Evolutionary conservation across 306 rosid genomes (phyloP).

Genomic region (Canavalia gladiata): DNA sequence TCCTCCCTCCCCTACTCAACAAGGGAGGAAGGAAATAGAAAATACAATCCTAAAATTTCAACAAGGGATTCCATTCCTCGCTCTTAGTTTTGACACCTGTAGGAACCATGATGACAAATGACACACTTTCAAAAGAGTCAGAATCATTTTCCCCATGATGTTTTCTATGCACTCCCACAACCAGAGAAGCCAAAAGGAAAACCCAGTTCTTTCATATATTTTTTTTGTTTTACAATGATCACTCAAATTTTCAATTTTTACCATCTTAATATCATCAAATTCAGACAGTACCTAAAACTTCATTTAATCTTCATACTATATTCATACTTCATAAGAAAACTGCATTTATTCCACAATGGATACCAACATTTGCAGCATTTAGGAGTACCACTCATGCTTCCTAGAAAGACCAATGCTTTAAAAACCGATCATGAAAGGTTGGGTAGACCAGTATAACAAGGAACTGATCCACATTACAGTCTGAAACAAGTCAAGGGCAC

Average conservation of each 20-base stretch:
- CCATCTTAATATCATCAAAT: slow-evolving; percentile 7
- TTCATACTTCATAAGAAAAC: background rate
- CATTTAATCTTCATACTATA: background rate
- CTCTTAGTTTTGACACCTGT: background rate
- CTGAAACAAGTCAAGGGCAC: background rate
- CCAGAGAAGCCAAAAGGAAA: background rate
- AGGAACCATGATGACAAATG: slow-evolving; percentile 5
- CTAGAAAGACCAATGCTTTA: background rate
- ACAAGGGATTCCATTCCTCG: slow-evolving; percentile 13
- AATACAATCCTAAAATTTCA: background rate
- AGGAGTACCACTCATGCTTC: background rate
- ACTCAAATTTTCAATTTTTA: background rate
- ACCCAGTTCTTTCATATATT: background rate
- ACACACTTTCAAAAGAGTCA: background rate
- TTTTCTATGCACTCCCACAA: background rate
- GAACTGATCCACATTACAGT: background rate
- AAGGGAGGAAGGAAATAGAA: background rate
- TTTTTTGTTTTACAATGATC: background rate
- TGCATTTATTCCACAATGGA: background rate
- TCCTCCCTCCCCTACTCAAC: background rate
- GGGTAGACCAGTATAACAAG: background rate
- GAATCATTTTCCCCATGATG: background rate
- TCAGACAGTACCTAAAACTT: background rate
- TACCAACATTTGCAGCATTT: slow-evolving; percentile 6
- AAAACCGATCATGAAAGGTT: background rate